Conservation (phyloP, 2,329 filamentous ascomycete genomes). For the Botrytis medusae region DNA sequence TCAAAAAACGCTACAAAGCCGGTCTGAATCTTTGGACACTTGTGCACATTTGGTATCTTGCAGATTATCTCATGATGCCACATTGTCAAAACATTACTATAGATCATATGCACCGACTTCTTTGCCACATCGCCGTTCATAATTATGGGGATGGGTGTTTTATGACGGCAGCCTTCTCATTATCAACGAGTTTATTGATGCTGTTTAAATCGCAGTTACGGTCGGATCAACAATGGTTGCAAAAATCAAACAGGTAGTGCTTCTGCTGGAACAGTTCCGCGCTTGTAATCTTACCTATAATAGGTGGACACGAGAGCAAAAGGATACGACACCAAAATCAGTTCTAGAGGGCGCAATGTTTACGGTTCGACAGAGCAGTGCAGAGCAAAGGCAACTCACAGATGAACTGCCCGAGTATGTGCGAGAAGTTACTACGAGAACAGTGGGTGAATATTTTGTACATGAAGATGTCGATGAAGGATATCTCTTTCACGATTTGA, state of each 20-base stretch:
- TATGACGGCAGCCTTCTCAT: neutral
- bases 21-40: neutral
- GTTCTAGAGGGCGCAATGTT: neutral
- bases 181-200: neutral
- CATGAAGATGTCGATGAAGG: too few species aligned
- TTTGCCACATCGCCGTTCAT: neutral
- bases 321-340: neutral
- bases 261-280: neutral
- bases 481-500: too few species aligned
- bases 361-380: too few species aligned
- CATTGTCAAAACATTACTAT: neutral
- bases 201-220: neutral
- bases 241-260: neutral
- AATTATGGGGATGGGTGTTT: neutral
- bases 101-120: neutral
- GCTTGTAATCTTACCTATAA: neutral
- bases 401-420: too few species aligned
- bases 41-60: neutral
- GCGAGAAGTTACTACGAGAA: too few species aligned
- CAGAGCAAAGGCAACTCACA: too few species aligned
- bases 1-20: neutral
- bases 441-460: too few species aligned
- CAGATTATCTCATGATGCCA: neutral
- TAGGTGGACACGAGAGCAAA: neutral
- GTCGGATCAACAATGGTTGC: neutral